These are phyloP conservation scores for Microcyclospora pomicola DNA, from an alignment of 2,329 filamentous ascomycete genomes.

Conservation along the genomic window DNA sequence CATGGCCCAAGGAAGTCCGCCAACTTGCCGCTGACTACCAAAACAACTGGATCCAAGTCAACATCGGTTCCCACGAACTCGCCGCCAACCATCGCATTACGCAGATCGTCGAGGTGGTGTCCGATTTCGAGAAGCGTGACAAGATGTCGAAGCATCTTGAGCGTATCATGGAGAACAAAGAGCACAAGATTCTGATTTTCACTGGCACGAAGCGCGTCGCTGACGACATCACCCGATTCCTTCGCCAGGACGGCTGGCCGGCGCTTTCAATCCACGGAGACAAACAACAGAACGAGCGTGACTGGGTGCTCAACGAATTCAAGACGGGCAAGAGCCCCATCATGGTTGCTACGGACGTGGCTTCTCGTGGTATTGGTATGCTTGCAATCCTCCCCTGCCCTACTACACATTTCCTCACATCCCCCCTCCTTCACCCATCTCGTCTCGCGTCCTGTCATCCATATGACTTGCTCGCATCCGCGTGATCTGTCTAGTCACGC, in stretches of 20 bases:
- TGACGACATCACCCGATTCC: constrained; percentile 93
- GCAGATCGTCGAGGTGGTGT: constrained; percentile 92
- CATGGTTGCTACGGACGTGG: constrained; percentile 99
- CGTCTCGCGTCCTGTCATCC: constrained; percentile 6
- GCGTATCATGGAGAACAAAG: constrained; percentile 92
- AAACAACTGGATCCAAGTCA: constrained; percentile 95
- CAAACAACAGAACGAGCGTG: constrained; percentile 98
- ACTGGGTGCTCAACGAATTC: constrained; percentile 99
- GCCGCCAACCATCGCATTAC: constrained; percentile 96
- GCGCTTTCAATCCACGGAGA: constrained; percentile 97
- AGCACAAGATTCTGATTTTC: constrained; percentile 92
- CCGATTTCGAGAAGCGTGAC: constrained; percentile 94
- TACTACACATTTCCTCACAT: constrained; percentile 22
- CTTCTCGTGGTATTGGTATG: constrained; percentile 99
- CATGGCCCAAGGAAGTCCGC: constrained; percentile 97
- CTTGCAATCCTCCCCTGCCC: constrained; percentile 44
- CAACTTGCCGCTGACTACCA: constrained; percentile 83
- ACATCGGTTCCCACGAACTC: constrained; percentile 91
- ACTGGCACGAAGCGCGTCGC: constrained; percentile 78
- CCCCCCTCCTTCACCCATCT: constrained; percentile 15
- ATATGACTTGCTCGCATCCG: constrained; percentile 32
- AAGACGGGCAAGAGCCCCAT: constrained; percentile 98
- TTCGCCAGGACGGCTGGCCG: constrained; percentile 95
- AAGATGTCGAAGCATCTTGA: constrained; percentile 95
- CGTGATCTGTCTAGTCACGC: constrained; percentile 60